Evolutionary conservation across 1,284 basidiomycete species (phyloP), one percentile per base, ranked within the genome.

Genomic region (Rugosomyces carneus): DNA sequence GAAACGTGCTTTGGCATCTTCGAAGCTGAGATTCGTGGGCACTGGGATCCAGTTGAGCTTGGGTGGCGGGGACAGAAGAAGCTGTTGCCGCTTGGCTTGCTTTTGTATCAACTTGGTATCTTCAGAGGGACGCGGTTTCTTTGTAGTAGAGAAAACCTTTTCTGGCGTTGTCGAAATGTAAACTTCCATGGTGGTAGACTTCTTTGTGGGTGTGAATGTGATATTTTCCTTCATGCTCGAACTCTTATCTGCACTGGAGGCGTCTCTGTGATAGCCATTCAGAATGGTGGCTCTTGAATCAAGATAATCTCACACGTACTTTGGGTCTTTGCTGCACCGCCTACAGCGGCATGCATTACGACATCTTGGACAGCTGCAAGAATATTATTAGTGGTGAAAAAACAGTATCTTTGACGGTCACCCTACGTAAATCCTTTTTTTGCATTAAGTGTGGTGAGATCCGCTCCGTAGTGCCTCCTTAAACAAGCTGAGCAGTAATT

Each of bases 401-500:
- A 5, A 18, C 16, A 6, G 5, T 31, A 31, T 31, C 3, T 11
- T 11, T 10, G 11, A 10, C 13, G 29, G 3, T 31, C 3, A 31
- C 6, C 29, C 13, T n/a, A 31, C 29, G 5, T 31, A 11, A 8
- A 31, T 31, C 29, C 11, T 31, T 31, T 31, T 11, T 31, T 31
- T 11, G 7, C 29, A 5, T 70, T 73, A 42, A 81, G 68, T n/a
- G 57, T 57, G 24, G 76, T 70, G 27, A 78, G 58, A 45, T 78
- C 70, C 53, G 76, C 67, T 32, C 70, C 71, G 53, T 86, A 88
- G 36, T 80, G 68, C 54, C 82, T 85, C 61, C 70, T 77, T 50
- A 89, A 68, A 54, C 85, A 89, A 0, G 67, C 51, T 37, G 69
- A 71, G 63, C 85, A 89, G 52, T 80, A 84, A 53, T 76, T 81